Conservation (phyloP, 352 stramenopile genomes). For the Phytophthora sp. region DNA sequence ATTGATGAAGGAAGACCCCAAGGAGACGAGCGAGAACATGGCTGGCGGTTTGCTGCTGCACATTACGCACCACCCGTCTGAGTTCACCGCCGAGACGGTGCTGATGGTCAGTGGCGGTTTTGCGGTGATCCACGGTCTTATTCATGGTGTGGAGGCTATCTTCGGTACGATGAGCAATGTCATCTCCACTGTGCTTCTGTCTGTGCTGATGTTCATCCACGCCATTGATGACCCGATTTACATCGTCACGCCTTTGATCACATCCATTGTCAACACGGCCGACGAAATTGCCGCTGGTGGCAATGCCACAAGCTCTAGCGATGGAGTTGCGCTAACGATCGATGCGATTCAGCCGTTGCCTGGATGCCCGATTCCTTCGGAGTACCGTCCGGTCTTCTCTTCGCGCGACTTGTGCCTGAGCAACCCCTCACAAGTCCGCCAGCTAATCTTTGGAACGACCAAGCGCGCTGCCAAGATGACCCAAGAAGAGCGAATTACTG, state of each 20-base stretch:
- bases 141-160: slow-evolving; percentile 16
- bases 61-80: slow-evolving; percentile 27
- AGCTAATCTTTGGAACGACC: slow-evolving; percentile 27
- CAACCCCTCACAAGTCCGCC: slow-evolving; percentile 3
- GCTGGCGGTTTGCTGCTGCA: slow-evolving; percentile 29
- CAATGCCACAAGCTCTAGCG: not conserved
- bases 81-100: slow-evolving; percentile 35
- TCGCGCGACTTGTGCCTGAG: slow-evolving; percentile 33
- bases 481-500: slow-evolving; percentile 8
- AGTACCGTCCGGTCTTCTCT: slow-evolving; percentile 26
- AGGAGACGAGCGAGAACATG: slow-evolving; percentile 28
- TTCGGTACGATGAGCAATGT: slow-evolving; percentile 26
- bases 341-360: slow-evolving; percentile 9
- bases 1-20: slow-evolving; percentile 29
- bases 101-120: slow-evolving; percentile 22
- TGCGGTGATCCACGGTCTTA: slow-evolving; percentile 25
- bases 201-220: slow-evolving; percentile 35
- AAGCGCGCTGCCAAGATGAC: slow-evolving; percentile 23
- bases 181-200: slow-evolving; percentile 18
- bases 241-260: slow-evolving; percentile 33
- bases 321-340: not conserved
- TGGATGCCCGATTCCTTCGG: slow-evolving; percentile 21
- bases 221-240: slow-evolving; percentile 34
- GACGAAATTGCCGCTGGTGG: not conserved
- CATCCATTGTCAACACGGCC: slow-evolving; percentile 22